phyloP scores from a whole-genome alignment of 2,329 filamentous ascomycete genomes.

The Aspergillus melleus region DNA sequence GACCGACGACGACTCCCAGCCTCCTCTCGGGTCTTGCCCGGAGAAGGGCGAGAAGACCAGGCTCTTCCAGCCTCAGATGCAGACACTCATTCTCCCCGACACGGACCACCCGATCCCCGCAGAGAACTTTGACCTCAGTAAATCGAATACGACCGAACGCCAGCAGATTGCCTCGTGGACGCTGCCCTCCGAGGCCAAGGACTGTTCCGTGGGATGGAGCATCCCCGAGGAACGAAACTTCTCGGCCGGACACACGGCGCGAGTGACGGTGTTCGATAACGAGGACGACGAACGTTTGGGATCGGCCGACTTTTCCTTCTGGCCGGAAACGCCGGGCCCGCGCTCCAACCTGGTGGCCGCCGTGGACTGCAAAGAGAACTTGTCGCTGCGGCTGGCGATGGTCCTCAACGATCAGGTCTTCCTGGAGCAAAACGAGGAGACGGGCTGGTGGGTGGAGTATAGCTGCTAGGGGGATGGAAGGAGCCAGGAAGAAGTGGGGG shows the following conservation, averaged over 20 bases:
- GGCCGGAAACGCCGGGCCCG: background rate
- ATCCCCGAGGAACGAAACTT: constrained; percentile 7
- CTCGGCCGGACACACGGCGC: constrained; percentile 3
- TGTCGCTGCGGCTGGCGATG: background rate
- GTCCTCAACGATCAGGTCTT: constrained; percentile 3
- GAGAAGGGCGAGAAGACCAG: background rate
- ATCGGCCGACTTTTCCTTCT: constrained; percentile 5
- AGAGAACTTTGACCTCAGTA: constrained; percentile 2
- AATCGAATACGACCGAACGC: constrained; percentile 1
- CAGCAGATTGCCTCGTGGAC: constrained; percentile 6
- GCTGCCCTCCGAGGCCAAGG: background rate
- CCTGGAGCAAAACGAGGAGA: constrained; percentile 4
- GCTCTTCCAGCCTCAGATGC: constrained; percentile 6
- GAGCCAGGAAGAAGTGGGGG: background rate
- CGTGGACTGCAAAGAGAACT: background rate
- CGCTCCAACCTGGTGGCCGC: background rate
- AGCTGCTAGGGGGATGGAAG: background rate
- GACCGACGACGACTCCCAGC: background rate
- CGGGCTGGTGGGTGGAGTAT: constrained; percentile 8
- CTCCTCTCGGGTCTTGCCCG: background rate
- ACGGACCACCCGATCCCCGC: background rate
- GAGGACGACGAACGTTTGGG: background rate
- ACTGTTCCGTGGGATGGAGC: background rate
- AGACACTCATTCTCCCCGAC: background rate
- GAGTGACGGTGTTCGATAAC: background rate